Evolutionary conservation across 2,329 filamentous ascomycete genomes (phyloP).

Genomic region (Claviceps fusiformis): DNA sequence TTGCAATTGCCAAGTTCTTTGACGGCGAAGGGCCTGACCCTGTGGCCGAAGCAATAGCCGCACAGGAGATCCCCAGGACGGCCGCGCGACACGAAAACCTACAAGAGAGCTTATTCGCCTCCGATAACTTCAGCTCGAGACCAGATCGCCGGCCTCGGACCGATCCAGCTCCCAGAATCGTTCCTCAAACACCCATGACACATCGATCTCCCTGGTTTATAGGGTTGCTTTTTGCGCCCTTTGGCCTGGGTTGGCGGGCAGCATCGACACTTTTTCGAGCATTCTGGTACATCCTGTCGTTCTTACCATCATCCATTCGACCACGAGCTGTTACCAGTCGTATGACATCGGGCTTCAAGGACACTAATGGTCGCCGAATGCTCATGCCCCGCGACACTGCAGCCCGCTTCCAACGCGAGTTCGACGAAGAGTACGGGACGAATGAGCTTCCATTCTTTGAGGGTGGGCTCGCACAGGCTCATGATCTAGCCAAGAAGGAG

Average conservation of each 20-base stretch:
- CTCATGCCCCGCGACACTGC: constrained; percentile 79
- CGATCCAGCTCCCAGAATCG: constrained; percentile 70
- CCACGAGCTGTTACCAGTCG: constrained; percentile 41
- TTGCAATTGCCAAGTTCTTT: constrained; percentile 94
- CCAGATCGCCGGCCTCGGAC: constrained; percentile 20
- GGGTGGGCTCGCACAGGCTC: constrained; percentile 79
- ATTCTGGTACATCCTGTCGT: constrained; percentile 65
- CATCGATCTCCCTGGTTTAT: constrained; percentile 64
- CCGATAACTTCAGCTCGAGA: constrained; percentile 11
- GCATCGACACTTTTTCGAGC: constrained; percentile 57
- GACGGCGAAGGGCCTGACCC: constrained; percentile 83
- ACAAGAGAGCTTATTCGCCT: constrained; percentile 40
- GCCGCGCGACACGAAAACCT: constrained; percentile 61
- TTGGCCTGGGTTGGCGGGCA: constrained; percentile 63
- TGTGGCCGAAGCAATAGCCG: constrained; percentile 60
- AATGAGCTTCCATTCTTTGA: constrained; percentile 67
- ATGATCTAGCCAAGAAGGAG: constrained; percentile 81
- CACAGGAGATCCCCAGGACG: constrained; percentile 47
- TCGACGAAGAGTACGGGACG: constrained; percentile 81
- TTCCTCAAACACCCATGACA: constrained; percentile 58
- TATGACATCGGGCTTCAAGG: constrained; percentile 36
- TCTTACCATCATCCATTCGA: constrained; percentile 55
- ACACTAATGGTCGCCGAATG: constrained; percentile 57
- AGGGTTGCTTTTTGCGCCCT: constrained; percentile 65
- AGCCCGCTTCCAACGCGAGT: constrained; percentile 77